Conservation (phyloP, 805 yeast species). For the Clavispora asparagi region DNA sequence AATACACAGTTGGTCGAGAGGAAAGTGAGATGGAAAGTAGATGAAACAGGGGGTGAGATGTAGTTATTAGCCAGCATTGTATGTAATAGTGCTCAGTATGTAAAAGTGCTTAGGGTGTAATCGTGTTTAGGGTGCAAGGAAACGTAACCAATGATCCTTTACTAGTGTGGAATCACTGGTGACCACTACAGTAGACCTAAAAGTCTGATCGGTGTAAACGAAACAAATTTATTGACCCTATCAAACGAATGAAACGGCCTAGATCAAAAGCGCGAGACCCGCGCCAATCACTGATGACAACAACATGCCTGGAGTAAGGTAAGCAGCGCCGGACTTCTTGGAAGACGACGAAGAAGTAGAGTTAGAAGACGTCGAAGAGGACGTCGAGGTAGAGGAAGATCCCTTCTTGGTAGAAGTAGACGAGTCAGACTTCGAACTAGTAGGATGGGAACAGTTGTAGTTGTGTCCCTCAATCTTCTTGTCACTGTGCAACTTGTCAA, state of each 20-base stretch:
- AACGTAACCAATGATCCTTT: too few relatives aligned
- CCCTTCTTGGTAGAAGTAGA: slow-evolving; percentile 10
- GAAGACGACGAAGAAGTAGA: slow-evolving; percentile 14
- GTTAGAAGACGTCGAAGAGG: slow-evolving; percentile 16
- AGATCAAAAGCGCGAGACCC: slow-evolving; percentile 24
- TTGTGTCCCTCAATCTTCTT: slow-evolving; percentile 40
- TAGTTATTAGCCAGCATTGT: too few relatives aligned
- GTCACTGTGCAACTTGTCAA: slow-evolving; percentile 26
- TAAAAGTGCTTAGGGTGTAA: too few relatives aligned
- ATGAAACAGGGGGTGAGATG: too few relatives aligned
- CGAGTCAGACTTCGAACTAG: slow-evolving; percentile 17
- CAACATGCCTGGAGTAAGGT: slow-evolving; percentile 15
- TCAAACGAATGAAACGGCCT: slow-evolving; percentile 1
- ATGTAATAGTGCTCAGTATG: too few relatives aligned
- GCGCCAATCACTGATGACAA: slow-evolving; percentile 23
- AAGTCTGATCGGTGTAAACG: neutral
- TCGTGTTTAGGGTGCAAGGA: too few relatives aligned
- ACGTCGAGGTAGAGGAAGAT: slow-evolving; percentile 12
- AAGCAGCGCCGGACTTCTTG: slow-evolving; percentile 17
- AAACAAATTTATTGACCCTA: neutral
- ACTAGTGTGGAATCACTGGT: too few relatives aligned
- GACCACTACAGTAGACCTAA: too few relatives aligned
- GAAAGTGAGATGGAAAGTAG: too few relatives aligned
- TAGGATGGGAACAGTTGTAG: slow-evolving; percentile 36
- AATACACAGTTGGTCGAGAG: too few relatives aligned